Evolutionary conservation across 345 rosid genomes (phyloP).

Genomic region (Arabidopsis arenosa): DNA sequence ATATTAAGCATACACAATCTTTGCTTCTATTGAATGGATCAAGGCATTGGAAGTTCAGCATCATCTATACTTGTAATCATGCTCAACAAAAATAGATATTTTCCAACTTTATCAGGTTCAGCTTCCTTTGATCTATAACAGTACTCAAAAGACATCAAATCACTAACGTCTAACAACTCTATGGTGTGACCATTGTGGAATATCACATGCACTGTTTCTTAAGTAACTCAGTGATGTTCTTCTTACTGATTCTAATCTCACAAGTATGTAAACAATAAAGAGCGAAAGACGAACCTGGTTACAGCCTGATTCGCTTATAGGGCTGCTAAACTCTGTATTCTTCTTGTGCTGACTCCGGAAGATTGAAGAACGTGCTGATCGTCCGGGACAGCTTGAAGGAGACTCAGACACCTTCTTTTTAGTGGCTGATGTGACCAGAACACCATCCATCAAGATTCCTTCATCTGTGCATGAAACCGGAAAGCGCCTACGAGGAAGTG

Average conservation of each 20-base stretch:
- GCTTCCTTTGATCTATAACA: slow-evolving; percentile 15
- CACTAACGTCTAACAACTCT: slow-evolving; percentile 14
- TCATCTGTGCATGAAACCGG: slow-evolving; percentile 43
- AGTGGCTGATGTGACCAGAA: slow-evolving; percentile 50
- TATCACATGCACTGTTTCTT: slow-evolving; percentile 4
- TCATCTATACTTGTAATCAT: slow-evolving; percentile 1
- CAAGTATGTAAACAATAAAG: slow-evolving; percentile 1
- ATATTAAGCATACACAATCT: slow-evolving; percentile 8
- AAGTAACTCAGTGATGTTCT: slow-evolving; percentile 4
- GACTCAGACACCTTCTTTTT: slow-evolving; percentile 30
- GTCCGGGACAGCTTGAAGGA: slow-evolving; percentile 18
- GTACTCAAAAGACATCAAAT: slow-evolving; percentile 6
- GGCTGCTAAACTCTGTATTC: slow-evolving; percentile 28
- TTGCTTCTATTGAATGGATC: background rate
- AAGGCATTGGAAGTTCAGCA: slow-evolving; percentile 5
- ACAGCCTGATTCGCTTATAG: slow-evolving; percentile 28
- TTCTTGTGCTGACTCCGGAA: slow-evolving; percentile 20
- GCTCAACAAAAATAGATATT: background rate
- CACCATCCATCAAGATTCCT: slow-evolving; percentile 72
- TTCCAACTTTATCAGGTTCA: slow-evolving; percentile 16
- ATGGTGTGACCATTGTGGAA: slow-evolving; percentile 12
- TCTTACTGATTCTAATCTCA: background rate
- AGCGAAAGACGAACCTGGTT: slow-evolving; percentile 49
- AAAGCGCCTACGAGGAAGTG: slow-evolving; percentile 31
- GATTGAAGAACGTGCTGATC: slow-evolving; percentile 14